Evolutionary conservation across 108 stramenopile genomes (phyloP).

Genomic region (Nitzschia sp.): DNA sequence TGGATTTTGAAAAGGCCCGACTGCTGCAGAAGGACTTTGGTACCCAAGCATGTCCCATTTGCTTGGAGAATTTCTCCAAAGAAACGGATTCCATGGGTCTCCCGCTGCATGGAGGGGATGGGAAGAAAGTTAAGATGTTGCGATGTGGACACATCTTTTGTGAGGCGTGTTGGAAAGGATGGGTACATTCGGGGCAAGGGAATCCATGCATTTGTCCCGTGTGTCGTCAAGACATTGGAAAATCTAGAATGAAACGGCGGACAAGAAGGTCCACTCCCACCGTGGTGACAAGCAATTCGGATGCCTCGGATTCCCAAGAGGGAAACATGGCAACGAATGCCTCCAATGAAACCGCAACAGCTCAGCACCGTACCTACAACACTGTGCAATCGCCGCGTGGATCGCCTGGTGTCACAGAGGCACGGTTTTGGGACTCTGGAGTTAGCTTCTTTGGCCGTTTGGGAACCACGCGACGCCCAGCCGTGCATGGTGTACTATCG

Average conservation of each 20-base stretch:
- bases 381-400: no score
- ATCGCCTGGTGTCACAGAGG: no score
- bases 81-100: slow-evolving; percentile 59
- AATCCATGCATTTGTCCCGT: slow-evolving; percentile 83
- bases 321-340: background rate
- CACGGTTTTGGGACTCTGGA: no score
- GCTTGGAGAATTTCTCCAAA: slow-evolving; percentile 65
- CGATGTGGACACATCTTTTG: slow-evolving; percentile 91
- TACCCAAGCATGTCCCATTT: slow-evolving; percentile 74
- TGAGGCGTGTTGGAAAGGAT: slow-evolving; percentile 78
- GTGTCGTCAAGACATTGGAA: slow-evolving; percentile 79
- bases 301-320: no score
- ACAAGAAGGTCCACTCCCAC: slow-evolving; percentile 13
- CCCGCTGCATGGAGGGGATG: slow-evolving; percentile 64
- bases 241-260: slow-evolving; percentile 31
- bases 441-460: no score
- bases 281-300: no score
- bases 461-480: no score
- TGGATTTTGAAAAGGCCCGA: slow-evolving; percentile 75
- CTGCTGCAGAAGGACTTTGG: slow-evolving; percentile 63
- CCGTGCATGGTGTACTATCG: no score
- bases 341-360: background rate
- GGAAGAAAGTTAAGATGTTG: slow-evolving; percentile 65
- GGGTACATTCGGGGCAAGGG: slow-evolving; percentile 75
- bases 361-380: no score